Percentiles rank a stretch among this genome's conserved stretches.
These are phyloP conservation scores for Thyridium curvatum DNA, from an alignment of 2,329 filamentous ascomycete genomes.

Conservation along the genomic window DNA sequence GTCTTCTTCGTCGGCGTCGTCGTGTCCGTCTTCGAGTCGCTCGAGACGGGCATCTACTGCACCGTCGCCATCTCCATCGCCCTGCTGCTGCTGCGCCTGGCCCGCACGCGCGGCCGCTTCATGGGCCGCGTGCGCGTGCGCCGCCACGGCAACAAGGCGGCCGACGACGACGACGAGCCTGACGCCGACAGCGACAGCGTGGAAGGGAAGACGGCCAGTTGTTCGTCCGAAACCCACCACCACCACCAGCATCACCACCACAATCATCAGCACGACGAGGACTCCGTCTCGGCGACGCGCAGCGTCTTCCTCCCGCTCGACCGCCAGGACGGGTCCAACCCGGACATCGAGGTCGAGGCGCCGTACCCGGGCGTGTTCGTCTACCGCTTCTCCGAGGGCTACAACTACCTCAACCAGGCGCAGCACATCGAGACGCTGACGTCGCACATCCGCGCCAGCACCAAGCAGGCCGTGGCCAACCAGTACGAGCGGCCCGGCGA, in stretches of 20 bases:
- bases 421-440: slow-evolving; percentile 37
- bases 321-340: slow-evolving; percentile 37
- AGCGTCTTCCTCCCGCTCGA: slow-evolving; percentile 34
- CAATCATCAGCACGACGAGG: no score
- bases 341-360: slow-evolving; percentile 29
- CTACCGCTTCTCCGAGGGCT: slow-evolving; percentile 44
- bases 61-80: slow-evolving; percentile 35
- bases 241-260: slow-evolving; percentile 1
- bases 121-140: slow-evolving; percentile 29
- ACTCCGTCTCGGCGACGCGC: slow-evolving; percentile 10
- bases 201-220: no score
- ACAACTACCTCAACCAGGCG: slow-evolving; percentile 46
- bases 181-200: neutral
- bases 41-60: slow-evolving; percentile 44
- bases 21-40: slow-evolving; percentile 29
- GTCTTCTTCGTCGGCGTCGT: slow-evolving; percentile 11
- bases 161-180: no score
- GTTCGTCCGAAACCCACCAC: slow-evolving; percentile 8
- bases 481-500: slow-evolving; percentile 23
- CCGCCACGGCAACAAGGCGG: slow-evolving; percentile 1
- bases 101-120: slow-evolving; percentile 40
- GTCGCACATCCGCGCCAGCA: slow-evolving; percentile 31
- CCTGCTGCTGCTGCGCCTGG: slow-evolving; percentile 37
- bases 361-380: slow-evolving; percentile 44
- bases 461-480: slow-evolving; percentile 30